Conservation (phyloP, 2,329 filamentous ascomycete genomes). For the Trichoderma brevicompactum region DNA sequence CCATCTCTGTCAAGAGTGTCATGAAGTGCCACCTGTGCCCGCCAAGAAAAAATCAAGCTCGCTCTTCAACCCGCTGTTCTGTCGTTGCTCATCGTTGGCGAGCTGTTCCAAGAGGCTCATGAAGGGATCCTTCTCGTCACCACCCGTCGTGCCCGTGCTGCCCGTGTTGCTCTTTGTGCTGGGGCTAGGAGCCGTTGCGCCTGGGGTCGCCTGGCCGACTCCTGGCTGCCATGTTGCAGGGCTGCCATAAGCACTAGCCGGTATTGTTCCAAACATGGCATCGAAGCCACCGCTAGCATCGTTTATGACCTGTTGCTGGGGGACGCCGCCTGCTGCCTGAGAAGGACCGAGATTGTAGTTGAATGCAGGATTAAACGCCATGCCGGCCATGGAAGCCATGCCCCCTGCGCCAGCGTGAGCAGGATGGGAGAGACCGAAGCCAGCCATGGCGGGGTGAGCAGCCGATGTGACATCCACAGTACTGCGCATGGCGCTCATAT, state of each 20-base stretch:
- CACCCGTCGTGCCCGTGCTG: slow-evolving; percentile 50
- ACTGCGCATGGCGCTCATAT: slow-evolving; percentile 41
- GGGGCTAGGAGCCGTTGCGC: slow-evolving; percentile 44
- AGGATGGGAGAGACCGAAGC: slow-evolving; percentile 20
- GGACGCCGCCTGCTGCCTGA: not conserved
- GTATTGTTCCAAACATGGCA: slow-evolving; percentile 62
- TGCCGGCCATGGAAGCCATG: slow-evolving; percentile 19
- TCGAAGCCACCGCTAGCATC: slow-evolving; percentile 52
- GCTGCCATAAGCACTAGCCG: slow-evolving; percentile 58
- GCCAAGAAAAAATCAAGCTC: slow-evolving; percentile 79
- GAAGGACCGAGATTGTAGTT: slow-evolving; percentile 44
- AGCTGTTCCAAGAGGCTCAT: slow-evolving; percentile 78
- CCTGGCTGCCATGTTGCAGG: slow-evolving; percentile 56
- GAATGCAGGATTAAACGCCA: slow-evolving; percentile 39
- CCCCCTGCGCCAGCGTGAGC: slow-evolving; percentile 12
- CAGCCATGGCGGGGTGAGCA: slow-evolving; percentile 7
- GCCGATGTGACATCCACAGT: slow-evolving; percentile 17
- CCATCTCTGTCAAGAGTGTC: not conserved
- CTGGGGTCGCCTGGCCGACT: slow-evolving; percentile 29
- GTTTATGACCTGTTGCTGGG: slow-evolving; percentile 35
- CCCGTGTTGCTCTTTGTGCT: slow-evolving; percentile 55
- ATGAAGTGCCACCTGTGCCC: slow-evolving; percentile 31
- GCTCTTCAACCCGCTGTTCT: slow-evolving; percentile 65
- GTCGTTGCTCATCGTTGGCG: slow-evolving; percentile 73
- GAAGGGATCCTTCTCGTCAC: slow-evolving; percentile 79